Evolutionary conservation across 306 rosid species (phyloP).

Genomic region (Alnus rubra): DNA sequence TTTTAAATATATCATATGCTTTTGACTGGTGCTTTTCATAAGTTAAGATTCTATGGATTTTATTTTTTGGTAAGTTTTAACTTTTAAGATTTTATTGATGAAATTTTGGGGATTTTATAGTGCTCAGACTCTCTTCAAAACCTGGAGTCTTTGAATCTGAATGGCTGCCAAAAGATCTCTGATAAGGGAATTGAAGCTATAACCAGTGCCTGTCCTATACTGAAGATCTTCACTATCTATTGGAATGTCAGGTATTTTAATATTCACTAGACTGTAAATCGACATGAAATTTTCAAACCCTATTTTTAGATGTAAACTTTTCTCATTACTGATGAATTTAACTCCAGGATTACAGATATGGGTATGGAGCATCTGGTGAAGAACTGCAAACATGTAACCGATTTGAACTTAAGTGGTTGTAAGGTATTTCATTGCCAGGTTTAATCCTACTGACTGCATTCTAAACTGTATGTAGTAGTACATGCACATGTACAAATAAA

Average conservation of each 20-base stretch:
- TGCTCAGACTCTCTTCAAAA: constrained; percentile 62
- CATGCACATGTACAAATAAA: constrained; percentile 14
- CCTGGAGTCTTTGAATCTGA: constrained; percentile 73
- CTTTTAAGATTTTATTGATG: constrained; percentile 18
- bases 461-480: background rate
- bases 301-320: constrained; percentile 17
- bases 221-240: constrained; percentile 62
- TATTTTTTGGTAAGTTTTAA: background rate
- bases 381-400: constrained; percentile 60
- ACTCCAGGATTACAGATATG: constrained; percentile 64
- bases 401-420: constrained; percentile 86
- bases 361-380: constrained; percentile 49
- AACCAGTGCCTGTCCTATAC: constrained; percentile 59
- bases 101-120: constrained; percentile 35
- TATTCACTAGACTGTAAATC: constrained; percentile 12
- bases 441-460: constrained; percentile 17
- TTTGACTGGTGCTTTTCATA: background rate
- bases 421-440: constrained; percentile 56
- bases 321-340: constrained; percentile 17
- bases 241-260: constrained; percentile 82
- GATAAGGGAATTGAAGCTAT: constrained; percentile 76
- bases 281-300: background rate
- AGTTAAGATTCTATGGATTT: constrained; percentile 12
- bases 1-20: background rate
- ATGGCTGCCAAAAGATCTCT: constrained; percentile 85